Percentiles rank a stretch among this genome's conserved stretches.
These are phyloP conservation scores for Cercospora zeae-maydis DNA, from an alignment of 2,329 filamentous ascomycete genomes.

Conservation along the genomic window DNA sequence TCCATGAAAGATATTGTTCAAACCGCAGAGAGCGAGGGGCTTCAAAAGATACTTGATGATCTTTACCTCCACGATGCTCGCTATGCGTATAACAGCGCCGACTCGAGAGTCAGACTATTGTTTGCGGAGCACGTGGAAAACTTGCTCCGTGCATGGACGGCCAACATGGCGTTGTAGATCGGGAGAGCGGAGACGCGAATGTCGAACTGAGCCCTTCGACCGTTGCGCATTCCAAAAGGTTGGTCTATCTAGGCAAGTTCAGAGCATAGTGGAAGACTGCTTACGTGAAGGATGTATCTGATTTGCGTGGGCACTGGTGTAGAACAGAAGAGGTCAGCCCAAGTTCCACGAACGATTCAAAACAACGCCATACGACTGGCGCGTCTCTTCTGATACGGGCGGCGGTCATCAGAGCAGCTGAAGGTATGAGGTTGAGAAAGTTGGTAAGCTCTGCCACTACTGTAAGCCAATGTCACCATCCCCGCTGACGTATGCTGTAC, in stretches of 20 bases:
- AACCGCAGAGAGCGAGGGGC: neutral
- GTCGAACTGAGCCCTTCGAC: neutral
- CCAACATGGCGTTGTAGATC: neutral
- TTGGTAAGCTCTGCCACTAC: slow-evolving; percentile 6
- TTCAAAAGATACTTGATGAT: neutral
- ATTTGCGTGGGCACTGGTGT: neutral
- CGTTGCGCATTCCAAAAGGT: neutral
- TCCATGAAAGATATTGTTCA: neutral
- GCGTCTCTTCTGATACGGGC: neutral
- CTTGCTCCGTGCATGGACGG: neutral
- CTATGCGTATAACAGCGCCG: neutral
- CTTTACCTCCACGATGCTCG: neutral
- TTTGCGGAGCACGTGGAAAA: neutral
- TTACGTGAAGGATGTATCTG: neutral
- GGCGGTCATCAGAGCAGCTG: neutral
- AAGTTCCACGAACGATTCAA: no score
- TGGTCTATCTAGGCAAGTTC: neutral
- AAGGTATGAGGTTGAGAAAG: neutral
- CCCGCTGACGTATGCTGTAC: slow-evolving; percentile 10
- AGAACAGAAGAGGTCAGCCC: neutral
- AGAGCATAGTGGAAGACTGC: neutral
- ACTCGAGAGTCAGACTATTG: no score
- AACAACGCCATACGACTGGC: neutral
- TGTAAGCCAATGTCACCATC: slow-evolving; percentile 9
- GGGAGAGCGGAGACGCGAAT: neutral